Evolutionary conservation across 805 yeast genomes (phyloP).

Genomic region (Saccharomycopsis olivae): DNA sequence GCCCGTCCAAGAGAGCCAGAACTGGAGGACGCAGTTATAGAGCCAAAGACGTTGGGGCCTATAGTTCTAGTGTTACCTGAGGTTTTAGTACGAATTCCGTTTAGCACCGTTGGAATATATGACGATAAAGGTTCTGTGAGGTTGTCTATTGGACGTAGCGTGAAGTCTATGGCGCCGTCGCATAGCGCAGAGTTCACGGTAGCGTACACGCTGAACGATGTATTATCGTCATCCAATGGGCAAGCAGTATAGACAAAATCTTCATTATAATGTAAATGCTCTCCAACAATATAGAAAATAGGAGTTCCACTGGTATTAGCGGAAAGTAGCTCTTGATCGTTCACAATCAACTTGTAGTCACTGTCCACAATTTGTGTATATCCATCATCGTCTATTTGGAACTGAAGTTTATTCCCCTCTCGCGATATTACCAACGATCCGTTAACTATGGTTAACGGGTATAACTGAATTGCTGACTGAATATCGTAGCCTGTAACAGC

Average conservation of each 20-base stretch:
- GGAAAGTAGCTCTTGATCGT: slow-evolving; percentile 4
- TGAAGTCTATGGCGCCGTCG: slow-evolving; percentile 1
- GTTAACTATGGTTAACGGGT: slow-evolving; percentile 18
- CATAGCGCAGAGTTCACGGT: slow-evolving; percentile 5
- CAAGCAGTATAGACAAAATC: slow-evolving; percentile 16
- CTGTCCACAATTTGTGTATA: slow-evolving; percentile 21
- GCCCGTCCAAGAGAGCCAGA: no score
- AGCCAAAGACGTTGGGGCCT: neutral
- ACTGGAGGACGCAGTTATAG: neutral
- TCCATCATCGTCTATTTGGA: slow-evolving; percentile 21
- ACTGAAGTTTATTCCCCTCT: slow-evolving; percentile 17
- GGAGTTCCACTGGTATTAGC: slow-evolving; percentile 10
- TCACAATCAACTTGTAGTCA: slow-evolving; percentile 18
- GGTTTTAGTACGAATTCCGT: neutral
- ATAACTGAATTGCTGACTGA: slow-evolving; percentile 12
- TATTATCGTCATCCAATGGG: slow-evolving; percentile 6
- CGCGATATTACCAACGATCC: slow-evolving; percentile 19
- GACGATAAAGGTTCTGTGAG: slow-evolving; percentile 1
- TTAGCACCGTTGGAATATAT: slow-evolving; percentile 10
- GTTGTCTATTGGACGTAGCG: slow-evolving; percentile 9
- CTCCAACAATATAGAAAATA: slow-evolving; percentile 14
- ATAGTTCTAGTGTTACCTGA: neutral
- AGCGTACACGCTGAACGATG: slow-evolving; percentile 12
- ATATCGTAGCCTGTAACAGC: slow-evolving; percentile 17
- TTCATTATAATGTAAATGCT: slow-evolving; percentile 15